phyloP scores from a whole-genome alignment of 2,329 filamentous ascomycete genomes.

The Cytospora leucostoma region DNA sequence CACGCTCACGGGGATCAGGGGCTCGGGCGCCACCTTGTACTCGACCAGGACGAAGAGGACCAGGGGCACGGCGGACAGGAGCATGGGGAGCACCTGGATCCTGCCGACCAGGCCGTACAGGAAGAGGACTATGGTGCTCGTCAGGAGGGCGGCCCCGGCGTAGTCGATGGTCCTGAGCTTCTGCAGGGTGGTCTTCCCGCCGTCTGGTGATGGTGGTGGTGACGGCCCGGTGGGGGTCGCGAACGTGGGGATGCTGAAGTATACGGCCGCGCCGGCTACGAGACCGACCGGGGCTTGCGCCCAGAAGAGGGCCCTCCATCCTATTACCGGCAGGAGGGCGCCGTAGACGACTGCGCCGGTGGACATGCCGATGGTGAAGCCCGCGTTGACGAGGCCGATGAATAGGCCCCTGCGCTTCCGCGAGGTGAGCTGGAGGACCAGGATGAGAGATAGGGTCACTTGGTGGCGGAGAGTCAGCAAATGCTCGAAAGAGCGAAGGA shows the following conservation, averaged over 20 bases:
- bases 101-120: conserved; percentile 68
- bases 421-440: conserved; percentile 73
- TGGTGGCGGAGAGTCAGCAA: too few relatives aligned
- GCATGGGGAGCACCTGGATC: conserved; percentile 60
- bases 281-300: conserved; percentile 67
- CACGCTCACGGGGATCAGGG: conserved; percentile 73
- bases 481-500: too few relatives aligned
- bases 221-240: conserved; percentile 32
- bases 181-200: conserved; percentile 44
- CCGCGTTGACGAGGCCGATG: conserved; percentile 72
- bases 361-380: conserved; percentile 70
- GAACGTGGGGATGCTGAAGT: conserved; percentile 62
- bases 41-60: conserved; percentile 64
- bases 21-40: conserved; percentile 62
- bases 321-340: conserved; percentile 54
- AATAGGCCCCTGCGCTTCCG: conserved; percentile 70
- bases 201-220: conserved; percentile 33
- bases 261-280: conserved; percentile 61
- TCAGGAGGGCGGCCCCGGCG: conserved; percentile 68
- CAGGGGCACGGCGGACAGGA: conserved; percentile 56
- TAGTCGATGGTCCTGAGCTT: conserved; percentile 74
- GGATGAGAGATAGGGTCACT: conserved; percentile 70
- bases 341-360: conserved; percentile 72
- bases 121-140: conserved; percentile 67
- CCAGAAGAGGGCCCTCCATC: conserved; percentile 71